phyloP scores from a whole-genome alignment of 2,329 filamentous ascomycete genomes.

The Trichoderma sp. region DNA sequence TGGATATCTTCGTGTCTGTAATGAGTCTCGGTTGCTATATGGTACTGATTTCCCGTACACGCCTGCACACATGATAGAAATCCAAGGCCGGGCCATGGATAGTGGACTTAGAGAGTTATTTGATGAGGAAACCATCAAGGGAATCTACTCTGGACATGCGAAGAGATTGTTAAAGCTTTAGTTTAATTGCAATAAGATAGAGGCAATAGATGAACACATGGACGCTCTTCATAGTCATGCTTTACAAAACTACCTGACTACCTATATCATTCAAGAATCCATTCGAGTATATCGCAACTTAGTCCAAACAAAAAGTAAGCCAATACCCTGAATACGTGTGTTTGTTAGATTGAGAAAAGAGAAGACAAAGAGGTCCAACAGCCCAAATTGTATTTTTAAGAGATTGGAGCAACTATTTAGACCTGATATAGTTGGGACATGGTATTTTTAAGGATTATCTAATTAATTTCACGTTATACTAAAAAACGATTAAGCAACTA shows the following conservation, averaged over 20 bases:
- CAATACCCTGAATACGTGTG: too few species aligned
- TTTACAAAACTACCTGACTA: too few species aligned
- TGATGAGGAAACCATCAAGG: not conserved
- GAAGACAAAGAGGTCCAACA: too few species aligned
- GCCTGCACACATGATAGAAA: constrained; percentile 22
- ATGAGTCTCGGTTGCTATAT: constrained; percentile 46
- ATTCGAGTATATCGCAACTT: too few species aligned
- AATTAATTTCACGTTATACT: not conserved
- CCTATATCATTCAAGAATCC: too few species aligned
- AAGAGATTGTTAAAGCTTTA: not conserved
- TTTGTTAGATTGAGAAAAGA: not conserved
- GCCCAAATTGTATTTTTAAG: too few species aligned
- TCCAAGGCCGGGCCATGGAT: not conserved
- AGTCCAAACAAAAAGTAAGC: too few species aligned
- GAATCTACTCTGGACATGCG: constrained; percentile 10
- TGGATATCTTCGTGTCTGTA: constrained; percentile 43
- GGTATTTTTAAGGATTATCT: rapidly evolving
- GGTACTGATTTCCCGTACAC: constrained; percentile 54
- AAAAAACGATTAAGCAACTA: not conserved
- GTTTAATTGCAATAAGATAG: not conserved
- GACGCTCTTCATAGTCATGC: too few species aligned
- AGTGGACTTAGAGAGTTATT: constrained; percentile 11
- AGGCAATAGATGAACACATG: not conserved
- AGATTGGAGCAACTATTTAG: too few species aligned
- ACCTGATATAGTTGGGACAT: not conserved